Percentiles rank a stretch among this genome's conserved stretches.
Conservation (phyloP, 208 protist genomes). For the Wallacemonas rigidus region DNA sequence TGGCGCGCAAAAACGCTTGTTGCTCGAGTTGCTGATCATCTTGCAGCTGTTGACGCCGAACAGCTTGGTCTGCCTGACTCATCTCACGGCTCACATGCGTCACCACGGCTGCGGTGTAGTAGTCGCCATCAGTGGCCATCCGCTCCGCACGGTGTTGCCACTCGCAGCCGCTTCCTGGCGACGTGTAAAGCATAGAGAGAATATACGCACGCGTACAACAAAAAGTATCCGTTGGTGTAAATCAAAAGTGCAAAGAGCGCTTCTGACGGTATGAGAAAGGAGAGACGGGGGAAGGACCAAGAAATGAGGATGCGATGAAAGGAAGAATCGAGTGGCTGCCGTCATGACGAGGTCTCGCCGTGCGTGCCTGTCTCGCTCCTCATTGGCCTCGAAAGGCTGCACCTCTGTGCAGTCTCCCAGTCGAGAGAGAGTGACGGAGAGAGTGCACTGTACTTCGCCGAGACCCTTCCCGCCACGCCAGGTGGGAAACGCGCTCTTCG, state of each 20-base stretch:
- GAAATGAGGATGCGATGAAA: no score
- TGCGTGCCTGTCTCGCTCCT: no score
- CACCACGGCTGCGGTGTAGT: constrained; percentile 27
- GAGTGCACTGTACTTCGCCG: no score
- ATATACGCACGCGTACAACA: neutral
- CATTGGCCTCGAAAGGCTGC: no score
- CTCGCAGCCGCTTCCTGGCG: neutral
- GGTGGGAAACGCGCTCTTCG: no score
- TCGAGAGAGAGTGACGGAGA: no score
- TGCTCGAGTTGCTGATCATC: constrained; percentile 58
- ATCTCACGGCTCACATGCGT: constrained; percentile 20
- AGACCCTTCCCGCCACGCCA: no score
- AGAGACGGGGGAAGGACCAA: no score
- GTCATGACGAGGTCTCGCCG: no score
- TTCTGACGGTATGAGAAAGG: no score
- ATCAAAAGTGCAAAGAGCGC: neutral
- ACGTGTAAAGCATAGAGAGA: constrained; percentile 1
- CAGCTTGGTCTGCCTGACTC: constrained; percentile 14
- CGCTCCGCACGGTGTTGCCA: constrained; percentile 5
- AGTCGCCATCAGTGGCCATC: constrained; percentile 35
- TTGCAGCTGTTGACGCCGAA: constrained; percentile 31
- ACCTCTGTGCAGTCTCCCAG: no score
- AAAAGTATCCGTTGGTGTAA: neutral
- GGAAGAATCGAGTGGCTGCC: no score
- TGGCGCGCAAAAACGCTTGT: constrained; percentile 51